Percentiles rank a stretch among this genome's conserved stretches.
These are phyloP conservation scores for Prosopis cineraria DNA, from an alignment of 306 rosid genomes.

Conservation along the genomic window DNA sequence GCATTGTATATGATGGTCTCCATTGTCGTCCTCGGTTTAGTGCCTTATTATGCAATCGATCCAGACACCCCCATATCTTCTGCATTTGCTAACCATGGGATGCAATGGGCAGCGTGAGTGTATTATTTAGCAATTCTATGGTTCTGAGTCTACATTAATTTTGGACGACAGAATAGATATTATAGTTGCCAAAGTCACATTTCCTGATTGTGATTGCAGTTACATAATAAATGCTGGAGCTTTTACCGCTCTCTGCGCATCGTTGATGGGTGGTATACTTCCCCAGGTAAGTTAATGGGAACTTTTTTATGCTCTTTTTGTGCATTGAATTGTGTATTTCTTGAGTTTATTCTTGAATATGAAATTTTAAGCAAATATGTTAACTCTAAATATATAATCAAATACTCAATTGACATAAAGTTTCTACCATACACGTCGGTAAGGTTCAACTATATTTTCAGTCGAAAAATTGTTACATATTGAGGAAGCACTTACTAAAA, in stretches of 20 bases:
- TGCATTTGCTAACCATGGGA: constrained; percentile 79
- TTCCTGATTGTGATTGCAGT: constrained; percentile 54
- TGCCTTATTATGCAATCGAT: constrained; percentile 83
- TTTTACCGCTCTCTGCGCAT: constrained; percentile 79
- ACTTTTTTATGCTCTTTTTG: background rate
- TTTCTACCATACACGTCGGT: background rate
- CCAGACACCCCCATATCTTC: constrained; percentile 94
- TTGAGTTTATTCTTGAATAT: background rate
- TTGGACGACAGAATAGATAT: background rate
- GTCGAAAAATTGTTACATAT: background rate
- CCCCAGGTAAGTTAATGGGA: constrained; percentile 72
- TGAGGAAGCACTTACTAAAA: background rate
- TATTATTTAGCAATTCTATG: constrained; percentile 10
- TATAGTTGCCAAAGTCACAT: background rate
- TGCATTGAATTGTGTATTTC: background rate
- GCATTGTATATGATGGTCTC: constrained; percentile 86
- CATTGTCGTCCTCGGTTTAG: constrained; percentile 82
- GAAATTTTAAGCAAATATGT: background rate
- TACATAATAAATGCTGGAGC: constrained; percentile 86
- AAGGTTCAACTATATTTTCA: background rate
- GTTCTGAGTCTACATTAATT: background rate
- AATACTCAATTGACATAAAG: background rate
- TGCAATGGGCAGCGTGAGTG: constrained; percentile 96
- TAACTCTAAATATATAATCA: background rate
- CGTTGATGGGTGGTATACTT: constrained; percentile 87